Evolutionary conservation across 495 filamentous ascomycete species (phyloP).

Genomic region (Xylaria longipes): DNA sequence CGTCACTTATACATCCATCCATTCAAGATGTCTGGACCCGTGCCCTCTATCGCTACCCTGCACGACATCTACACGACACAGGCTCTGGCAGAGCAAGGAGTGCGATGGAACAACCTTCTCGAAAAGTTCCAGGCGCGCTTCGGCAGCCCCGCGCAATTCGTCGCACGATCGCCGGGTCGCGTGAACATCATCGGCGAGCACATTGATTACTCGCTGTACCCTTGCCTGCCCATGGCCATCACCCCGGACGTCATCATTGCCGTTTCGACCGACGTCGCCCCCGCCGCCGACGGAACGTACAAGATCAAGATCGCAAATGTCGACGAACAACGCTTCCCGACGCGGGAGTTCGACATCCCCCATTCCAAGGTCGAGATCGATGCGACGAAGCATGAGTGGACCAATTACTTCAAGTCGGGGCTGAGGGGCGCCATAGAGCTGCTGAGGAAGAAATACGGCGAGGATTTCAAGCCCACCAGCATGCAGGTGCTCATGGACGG

Average conservation of each 20-base stretch:
- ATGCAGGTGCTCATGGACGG: conserved; percentile 93
- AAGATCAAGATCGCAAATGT: conserved; percentile 75
- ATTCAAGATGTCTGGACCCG: conserved; percentile 58
- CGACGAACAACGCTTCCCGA: conserved; percentile 74
- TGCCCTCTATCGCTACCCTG: conserved; percentile 65
- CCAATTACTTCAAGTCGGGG: conserved; percentile 97
- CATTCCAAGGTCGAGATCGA: conserved; percentile 79
- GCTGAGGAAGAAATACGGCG: conserved; percentile 69
- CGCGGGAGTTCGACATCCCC: conserved; percentile 76
- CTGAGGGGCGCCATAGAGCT: conserved; percentile 81
- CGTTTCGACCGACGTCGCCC: conserved; percentile 65
- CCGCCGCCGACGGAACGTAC: conserved; percentile 43
- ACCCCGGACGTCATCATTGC: conserved; percentile 89
- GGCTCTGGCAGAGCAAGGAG: conserved; percentile 59
- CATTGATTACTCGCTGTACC: conserved; percentile 97
- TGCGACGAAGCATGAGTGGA: conserved; percentile 86
- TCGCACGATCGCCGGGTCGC: conserved; percentile 87
- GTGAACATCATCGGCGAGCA: conserved; percentile 99
- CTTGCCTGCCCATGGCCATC: conserved; percentile 94
- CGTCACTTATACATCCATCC: background rate
- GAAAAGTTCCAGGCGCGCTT: conserved; percentile 76
- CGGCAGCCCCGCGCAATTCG: conserved; percentile 74
- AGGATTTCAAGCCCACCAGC: conserved; percentile 68
- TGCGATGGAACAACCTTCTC: conserved; percentile 76
- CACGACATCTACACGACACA: conserved; percentile 73